These are phyloP conservation scores for Vicia faba DNA, from an alignment of 306 rosid genomes.

Conservation along the genomic window DNA sequence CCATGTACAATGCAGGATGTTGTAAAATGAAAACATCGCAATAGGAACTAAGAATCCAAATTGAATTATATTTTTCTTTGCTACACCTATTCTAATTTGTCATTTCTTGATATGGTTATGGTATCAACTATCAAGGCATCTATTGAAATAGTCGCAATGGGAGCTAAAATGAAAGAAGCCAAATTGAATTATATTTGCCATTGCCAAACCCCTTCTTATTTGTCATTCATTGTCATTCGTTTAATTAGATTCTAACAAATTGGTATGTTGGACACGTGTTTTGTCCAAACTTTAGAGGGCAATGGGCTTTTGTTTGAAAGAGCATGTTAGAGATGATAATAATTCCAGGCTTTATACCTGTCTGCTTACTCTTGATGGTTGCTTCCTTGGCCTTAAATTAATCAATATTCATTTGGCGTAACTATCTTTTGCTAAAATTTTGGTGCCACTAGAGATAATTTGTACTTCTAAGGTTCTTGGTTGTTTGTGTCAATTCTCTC, in stretches of 20 bases:
- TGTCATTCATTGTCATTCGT: too few relatives aligned
- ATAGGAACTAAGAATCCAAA: too few relatives aligned
- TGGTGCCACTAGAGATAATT: constrained; percentile 2
- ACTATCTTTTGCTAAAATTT: neutral
- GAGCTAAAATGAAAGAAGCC: neutral
- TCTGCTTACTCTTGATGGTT: constrained; percentile 5
- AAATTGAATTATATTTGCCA: neutral
- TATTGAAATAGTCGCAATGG: neutral
- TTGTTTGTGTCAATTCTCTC: constrained; percentile 12
- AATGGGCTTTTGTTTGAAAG: neutral
- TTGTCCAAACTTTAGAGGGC: constrained; percentile 1
- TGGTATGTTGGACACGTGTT: constrained; percentile 3
- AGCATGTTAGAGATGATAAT: constrained; percentile 11
- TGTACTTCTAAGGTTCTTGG: constrained; percentile 9
- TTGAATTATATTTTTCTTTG: too few relatives aligned
- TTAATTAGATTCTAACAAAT: constrained; percentile 8
- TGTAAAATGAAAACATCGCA: neutral
- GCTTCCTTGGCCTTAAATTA: constrained; percentile 1
- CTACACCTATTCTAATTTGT: too few relatives aligned
- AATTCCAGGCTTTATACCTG: constrained; percentile 7
- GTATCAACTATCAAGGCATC: too few relatives aligned
- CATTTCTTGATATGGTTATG: too few relatives aligned
- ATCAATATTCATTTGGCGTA: constrained; percentile 4
- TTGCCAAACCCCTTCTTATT: neutral
- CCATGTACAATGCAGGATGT: too few relatives aligned